Conservation (phyloP, 768 basidiomycete genomes). For the Amanita pseudoporphyria region DNA sequence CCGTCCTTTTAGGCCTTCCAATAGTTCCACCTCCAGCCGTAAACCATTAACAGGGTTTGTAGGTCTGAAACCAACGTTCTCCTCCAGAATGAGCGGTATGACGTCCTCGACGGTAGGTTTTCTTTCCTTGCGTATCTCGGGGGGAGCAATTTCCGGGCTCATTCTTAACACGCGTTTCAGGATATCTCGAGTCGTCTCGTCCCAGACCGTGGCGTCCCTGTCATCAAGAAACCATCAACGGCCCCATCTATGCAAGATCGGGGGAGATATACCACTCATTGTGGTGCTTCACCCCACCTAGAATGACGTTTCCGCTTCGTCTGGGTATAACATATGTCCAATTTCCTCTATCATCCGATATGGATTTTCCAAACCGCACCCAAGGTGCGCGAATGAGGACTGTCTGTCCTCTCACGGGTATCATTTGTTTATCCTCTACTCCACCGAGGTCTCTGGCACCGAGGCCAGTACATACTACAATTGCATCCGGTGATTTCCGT, state of each 20-base stretch:
- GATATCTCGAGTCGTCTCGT: slow-evolving; percentile 46
- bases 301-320: slow-evolving; percentile 38
- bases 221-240: not conserved
- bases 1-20: slow-evolving; percentile 16
- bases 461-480: slow-evolving; percentile 62
- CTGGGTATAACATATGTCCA: slow-evolving; percentile 52
- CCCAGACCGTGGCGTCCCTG: slow-evolving; percentile 49
- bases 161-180: slow-evolving; percentile 34
- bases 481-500: slow-evolving; percentile 30
- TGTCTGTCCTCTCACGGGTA: slow-evolving; percentile 74
- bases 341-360: slow-evolving; percentile 24
- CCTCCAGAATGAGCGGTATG: slow-evolving; percentile 33
- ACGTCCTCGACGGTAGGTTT: slow-evolving; percentile 39
- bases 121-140: slow-evolving; percentile 27
- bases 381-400: slow-evolving; percentile 59
- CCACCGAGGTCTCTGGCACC: slow-evolving; percentile 65
- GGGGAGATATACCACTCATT: not conserved
- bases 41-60: slow-evolving; percentile 43
- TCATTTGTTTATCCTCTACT: slow-evolving; percentile 60
- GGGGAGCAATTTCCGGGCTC: slow-evolving; percentile 40
- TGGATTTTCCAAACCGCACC: slow-evolving; percentile 40
- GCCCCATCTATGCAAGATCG: not conserved
- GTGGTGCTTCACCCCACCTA: slow-evolving; percentile 40
- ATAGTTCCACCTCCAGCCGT: slow-evolving; percentile 37
- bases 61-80: slow-evolving; percentile 44